Conservation (phyloP, 2,329 filamentous ascomycete genomes). For the Botrytis cinerea region DNA sequence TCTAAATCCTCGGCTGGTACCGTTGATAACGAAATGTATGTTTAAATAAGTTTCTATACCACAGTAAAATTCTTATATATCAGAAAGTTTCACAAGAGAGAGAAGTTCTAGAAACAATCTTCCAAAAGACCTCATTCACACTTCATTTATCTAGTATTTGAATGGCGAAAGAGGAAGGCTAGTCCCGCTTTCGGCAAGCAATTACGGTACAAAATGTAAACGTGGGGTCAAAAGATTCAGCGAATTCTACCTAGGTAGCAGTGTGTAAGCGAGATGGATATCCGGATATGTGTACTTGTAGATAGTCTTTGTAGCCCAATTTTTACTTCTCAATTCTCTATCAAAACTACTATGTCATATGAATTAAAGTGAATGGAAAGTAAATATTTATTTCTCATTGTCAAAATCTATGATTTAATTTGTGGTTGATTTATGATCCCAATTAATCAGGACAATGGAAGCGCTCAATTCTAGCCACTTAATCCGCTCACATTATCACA, state of each 20-base stretch:
- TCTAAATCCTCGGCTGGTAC: background rate
- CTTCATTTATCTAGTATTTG: background rate
- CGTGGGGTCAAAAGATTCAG: slow-evolving; percentile 23
- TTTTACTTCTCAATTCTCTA: background rate
- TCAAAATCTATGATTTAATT: fast-evolving
- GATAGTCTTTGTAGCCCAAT: background rate
- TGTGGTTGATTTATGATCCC: background rate
- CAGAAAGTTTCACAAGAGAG: background rate
- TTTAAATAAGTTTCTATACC: background rate
- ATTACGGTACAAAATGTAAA: background rate
- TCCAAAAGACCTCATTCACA: background rate
- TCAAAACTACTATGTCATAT: background rate
- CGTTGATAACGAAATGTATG: slow-evolving; percentile 1
- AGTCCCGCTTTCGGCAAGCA: slow-evolving; percentile 14
- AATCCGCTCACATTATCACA: too few species aligned
- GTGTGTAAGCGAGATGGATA: background rate
- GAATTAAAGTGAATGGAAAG: background rate
- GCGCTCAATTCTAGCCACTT: too few species aligned
- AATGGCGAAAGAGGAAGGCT: slow-evolving; percentile 6
- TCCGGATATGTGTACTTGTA: background rate
- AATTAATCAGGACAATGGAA: background rate
- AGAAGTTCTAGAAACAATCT: background rate
- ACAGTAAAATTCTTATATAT: background rate
- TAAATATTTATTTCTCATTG: background rate
- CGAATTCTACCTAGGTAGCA: background rate